Conservation (phyloP, 2,329 filamentous ascomycete species). For the Neospermospora avenae region DNA sequence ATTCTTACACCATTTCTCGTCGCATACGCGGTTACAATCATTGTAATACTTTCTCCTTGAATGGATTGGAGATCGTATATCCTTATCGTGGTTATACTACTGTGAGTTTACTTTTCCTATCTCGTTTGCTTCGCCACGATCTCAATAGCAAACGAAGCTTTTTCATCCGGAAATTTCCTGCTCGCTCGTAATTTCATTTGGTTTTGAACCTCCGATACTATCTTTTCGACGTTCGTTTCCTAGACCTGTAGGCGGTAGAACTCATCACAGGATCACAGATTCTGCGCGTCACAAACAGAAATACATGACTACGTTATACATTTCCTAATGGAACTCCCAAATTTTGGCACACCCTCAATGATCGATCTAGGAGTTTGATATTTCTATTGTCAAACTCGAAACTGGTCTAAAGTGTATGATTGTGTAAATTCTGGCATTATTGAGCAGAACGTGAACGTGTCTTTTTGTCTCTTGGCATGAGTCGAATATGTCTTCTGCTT, state of each 20-base stretch:
- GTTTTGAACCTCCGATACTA: no score
- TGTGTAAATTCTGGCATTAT: no score
- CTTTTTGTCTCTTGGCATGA: background rate
- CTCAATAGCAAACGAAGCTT: slow-evolving; percentile 30
- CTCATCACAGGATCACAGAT: background rate
- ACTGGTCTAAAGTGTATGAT: no score
- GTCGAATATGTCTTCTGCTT: background rate
- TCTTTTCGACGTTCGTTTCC: no score
- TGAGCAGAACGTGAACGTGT: no score
- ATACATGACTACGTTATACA: background rate
- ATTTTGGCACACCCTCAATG: background rate
- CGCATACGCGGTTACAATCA: slow-evolving; percentile 39
- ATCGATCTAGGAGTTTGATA: no score
- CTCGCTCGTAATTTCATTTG: no score
- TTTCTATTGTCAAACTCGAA: no score
- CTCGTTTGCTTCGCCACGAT: slow-evolving; percentile 38
- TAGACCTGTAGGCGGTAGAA: background rate
- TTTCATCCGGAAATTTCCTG: no score
- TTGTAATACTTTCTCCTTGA: slow-evolving; percentile 43
- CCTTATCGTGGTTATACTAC: slow-evolving; percentile 37
- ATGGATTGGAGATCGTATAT: no score
- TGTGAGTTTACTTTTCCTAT: slow-evolving; percentile 41
- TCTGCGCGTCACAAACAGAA: background rate
- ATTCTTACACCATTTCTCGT: slow-evolving; percentile 36
- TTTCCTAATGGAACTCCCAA: background rate